Evolutionary conservation across 768 basidiomycete genomes (phyloP), one percentile per base, ranked within the genome.

Genomic region (Pleurotus citrinopileatus): DNA sequence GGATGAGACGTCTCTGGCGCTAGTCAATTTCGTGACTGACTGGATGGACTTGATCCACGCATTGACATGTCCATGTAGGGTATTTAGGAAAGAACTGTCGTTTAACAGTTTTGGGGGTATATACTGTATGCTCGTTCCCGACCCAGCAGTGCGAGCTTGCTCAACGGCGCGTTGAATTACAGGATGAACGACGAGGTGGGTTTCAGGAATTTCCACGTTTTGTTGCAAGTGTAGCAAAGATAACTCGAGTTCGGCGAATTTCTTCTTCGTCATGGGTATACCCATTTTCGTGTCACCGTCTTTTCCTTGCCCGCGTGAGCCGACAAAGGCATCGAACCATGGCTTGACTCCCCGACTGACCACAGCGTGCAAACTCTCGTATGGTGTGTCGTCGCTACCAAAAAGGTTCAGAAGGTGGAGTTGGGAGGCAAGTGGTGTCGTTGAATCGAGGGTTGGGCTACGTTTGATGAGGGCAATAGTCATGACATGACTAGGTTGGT

Each of bases 261-360:
- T 98, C 78, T 95, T 95, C 82, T 98, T 98, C 42, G 96, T 94
- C 80, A 97, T 92, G 2, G 97, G 97, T 55, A 99, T 98, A 78
- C 75, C 92, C 86, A 92, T 89, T 70, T 93, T 91, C 40, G 77
- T 81, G 65, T 94, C 94, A 6, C 74, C 73, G 27, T 89, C 89
- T 65, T 91, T 93, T 50, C 82, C 84, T 54, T 78, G 73, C 23
- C 85, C 82, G 47, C 93, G 82, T 20, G 92, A 79, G 20, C 89
- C 94, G 23, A 98, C 94, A 63, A 96, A 98, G 13, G 96, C 94
- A 68, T 98, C 95, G 63, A 99, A 98, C 88, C 93, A 98, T 0
- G 95, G 95, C 61, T 98, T 96, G 23, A 99, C 94, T 60, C 91
- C 97, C 53, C 82, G 86, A 64, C 95, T 97, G 15, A 99, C 93